These are phyloP conservation scores for Rhizoclosmatium globosum DNA, from an alignment of 192 early-diverging fungal genomes.

Conservation along the genomic window DNA sequence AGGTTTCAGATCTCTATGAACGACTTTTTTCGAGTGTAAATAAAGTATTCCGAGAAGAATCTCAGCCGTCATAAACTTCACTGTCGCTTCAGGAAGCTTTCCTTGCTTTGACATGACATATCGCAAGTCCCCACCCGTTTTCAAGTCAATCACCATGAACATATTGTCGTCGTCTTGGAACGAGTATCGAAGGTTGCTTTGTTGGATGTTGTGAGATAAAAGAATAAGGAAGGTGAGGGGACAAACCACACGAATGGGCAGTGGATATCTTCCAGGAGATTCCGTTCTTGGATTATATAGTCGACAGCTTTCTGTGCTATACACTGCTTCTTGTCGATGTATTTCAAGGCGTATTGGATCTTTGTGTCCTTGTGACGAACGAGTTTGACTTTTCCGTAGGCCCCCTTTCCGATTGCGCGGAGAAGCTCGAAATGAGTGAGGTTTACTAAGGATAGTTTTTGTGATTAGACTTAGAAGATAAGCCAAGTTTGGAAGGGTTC, in stretches of 20 bases:
- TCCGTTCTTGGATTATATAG: conserved; percentile 91
- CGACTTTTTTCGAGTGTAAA: conserved; percentile 55
- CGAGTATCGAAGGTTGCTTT: conserved; percentile 72
- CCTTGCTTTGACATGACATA: conserved; percentile 54
- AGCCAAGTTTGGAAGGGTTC: too few species aligned
- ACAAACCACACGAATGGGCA: conserved; percentile 22
- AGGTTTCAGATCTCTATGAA: conserved; percentile 61
- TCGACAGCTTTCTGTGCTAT: conserved; percentile 84
- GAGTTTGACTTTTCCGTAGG: conserved; percentile 93
- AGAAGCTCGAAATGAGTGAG: conserved; percentile 90
- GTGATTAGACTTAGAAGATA: too few species aligned
- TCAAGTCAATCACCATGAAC: conserved; percentile 71
- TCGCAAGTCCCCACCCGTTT: conserved; percentile 65
- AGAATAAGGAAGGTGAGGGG: neutral
- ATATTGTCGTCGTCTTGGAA: conserved; percentile 72
- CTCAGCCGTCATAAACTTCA: conserved; percentile 55
- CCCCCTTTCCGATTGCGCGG: conserved; percentile 90
- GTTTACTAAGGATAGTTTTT: conserved; percentile 62
- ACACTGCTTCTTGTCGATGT: conserved; percentile 91
- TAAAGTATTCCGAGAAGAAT: conserved; percentile 52
- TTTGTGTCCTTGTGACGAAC: conserved; percentile 87
- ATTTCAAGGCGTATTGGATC: conserved; percentile 90
- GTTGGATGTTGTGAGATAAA: conserved; percentile 51
- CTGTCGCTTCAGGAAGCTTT: conserved; percentile 49
- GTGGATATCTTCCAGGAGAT: conserved; percentile 60